Conservation (phyloP, 495 filamentous ascomycete genomes). For the Neurospora pannonica region DNA sequence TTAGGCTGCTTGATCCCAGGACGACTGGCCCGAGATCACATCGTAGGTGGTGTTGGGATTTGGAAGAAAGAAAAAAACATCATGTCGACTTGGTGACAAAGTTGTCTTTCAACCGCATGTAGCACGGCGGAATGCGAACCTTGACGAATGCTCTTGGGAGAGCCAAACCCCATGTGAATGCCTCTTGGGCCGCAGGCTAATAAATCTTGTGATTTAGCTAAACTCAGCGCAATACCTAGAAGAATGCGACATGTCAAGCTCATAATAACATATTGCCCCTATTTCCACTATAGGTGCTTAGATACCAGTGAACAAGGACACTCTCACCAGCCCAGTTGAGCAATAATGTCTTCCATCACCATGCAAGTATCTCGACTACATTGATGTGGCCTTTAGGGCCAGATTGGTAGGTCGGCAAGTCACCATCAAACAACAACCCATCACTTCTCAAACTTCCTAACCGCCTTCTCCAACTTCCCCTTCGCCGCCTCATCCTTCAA, state of each 20-base stretch:
- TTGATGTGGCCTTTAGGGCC: background rate
- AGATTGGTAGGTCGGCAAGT: background rate
- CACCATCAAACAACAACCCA: too few relatives aligned
- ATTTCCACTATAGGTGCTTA: background rate
- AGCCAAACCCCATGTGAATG: background rate
- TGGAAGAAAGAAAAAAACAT: background rate
- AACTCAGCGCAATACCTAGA: background rate
- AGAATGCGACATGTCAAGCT: background rate
- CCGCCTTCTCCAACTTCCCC: slow-evolving; percentile 32
- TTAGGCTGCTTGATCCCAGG: too few relatives aligned
- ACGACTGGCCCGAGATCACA: too few relatives aligned
- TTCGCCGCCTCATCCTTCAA: slow-evolving; percentile 20
- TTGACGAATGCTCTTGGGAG: background rate
- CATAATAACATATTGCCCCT: background rate
- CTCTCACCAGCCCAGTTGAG: background rate
- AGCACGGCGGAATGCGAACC: background rate
- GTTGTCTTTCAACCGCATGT: background rate
- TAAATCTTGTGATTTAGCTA: background rate
- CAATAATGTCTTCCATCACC: background rate
- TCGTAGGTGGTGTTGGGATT: too few relatives aligned
- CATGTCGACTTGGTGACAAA: background rate
- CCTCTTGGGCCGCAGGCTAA: too few relatives aligned
- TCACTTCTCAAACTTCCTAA: slow-evolving; percentile 25
- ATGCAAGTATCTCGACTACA: background rate
- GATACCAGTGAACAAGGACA: background rate